These are phyloP conservation scores for Echinochloa phyllopogon DNA, from an alignment of 176 grass and related monocot species.

Conservation along the genomic window DNA sequence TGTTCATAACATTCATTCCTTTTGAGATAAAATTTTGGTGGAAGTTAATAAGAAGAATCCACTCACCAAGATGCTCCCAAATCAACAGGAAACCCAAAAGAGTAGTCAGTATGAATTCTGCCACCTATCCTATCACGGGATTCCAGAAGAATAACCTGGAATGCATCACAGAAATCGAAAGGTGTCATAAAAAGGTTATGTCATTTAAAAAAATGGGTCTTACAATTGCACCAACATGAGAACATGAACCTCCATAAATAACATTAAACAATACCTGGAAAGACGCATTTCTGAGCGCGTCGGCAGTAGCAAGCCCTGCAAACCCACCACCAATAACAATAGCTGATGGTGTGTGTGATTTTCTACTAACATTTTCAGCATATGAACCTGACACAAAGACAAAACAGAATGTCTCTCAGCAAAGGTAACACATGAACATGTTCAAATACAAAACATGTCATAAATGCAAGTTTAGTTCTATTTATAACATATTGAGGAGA, in stretches of 20 bases:
- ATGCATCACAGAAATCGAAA: slow-evolving; percentile 16
- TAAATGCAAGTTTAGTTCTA: neutral
- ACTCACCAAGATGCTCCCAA: slow-evolving; percentile 96
- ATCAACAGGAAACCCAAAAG: slow-evolving; percentile 96
- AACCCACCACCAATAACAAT: slow-evolving; percentile 98
- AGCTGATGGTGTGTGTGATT: slow-evolving; percentile 67
- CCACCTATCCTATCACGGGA: slow-evolving; percentile 97
- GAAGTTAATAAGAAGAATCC: slow-evolving; percentile 28
- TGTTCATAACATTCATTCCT: slow-evolving; percentile 1
- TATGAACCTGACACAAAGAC: slow-evolving; percentile 57
- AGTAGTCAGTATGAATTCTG: slow-evolving; percentile 90
- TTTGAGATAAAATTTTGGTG: neutral
- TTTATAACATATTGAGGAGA: neutral
- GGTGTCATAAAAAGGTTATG: neutral
- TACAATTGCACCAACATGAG: neutral
- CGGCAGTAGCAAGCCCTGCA: slow-evolving; percentile 91
- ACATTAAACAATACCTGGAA: too few species aligned
- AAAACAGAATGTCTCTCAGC: slow-evolving; percentile 2
- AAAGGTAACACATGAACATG: neutral
- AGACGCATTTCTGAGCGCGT: slow-evolving; percentile 87
- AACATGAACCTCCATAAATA: neutral
- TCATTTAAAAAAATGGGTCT: neutral
- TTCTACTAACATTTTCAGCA: slow-evolving; percentile 60
- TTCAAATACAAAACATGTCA: neutral
- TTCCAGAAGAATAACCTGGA: slow-evolving; percentile 90